A percentile compares a stretch with the other conserved stretches of the same genome.
Conservation (phyloP, 148 eudicot species). For the Chenopodium quinoa region DNA sequence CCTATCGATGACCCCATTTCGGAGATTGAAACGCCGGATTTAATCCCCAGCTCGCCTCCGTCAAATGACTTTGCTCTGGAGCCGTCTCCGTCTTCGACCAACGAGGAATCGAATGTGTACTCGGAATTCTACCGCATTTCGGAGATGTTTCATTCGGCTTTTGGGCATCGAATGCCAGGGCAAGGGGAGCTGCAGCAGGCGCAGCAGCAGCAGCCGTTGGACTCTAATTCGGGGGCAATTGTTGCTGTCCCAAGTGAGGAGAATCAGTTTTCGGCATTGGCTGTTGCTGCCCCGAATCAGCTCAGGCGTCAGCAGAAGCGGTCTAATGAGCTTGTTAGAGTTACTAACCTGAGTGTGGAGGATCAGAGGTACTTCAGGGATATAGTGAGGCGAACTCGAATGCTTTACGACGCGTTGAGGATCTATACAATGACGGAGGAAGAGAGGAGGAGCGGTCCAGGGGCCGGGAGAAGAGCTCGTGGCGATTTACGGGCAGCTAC, state of each 20-base stretch:
- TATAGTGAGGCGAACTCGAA: constrained; percentile 55
- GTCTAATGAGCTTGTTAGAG: constrained; percentile 68
- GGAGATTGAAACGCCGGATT: constrained; percentile 18
- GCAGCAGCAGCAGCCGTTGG: constrained; percentile 22
- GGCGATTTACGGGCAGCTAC: constrained; percentile 68
- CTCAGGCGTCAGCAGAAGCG: constrained; percentile 39
- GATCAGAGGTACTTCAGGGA: constrained; percentile 58
- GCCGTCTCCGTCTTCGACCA: constrained; percentile 7
- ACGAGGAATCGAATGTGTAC: constrained; percentile 33
- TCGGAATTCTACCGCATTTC: constrained; percentile 53
- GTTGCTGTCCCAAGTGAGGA: constrained; percentile 41
- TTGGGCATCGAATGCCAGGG: constrained; percentile 20
- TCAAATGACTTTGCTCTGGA: constrained; percentile 17
- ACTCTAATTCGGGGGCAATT: constrained; percentile 51
- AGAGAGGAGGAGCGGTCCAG: constrained; percentile 36
- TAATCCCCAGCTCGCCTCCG: constrained; percentile 27
- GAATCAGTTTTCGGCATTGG: constrained; percentile 12
- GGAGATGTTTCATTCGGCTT: constrained; percentile 42
- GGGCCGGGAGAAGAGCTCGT: constrained; percentile 38
- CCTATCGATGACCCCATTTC: constrained; percentile 43
- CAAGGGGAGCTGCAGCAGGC: background rate
- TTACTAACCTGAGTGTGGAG: constrained; percentile 44
- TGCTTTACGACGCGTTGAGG: constrained; percentile 64
- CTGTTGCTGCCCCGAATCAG: constrained; percentile 12
- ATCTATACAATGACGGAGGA: constrained; percentile 43